Evolutionary conservation across 1,139 yeast species (phyloP).

Genomic region (Blastobotrys aristatus): DNA sequence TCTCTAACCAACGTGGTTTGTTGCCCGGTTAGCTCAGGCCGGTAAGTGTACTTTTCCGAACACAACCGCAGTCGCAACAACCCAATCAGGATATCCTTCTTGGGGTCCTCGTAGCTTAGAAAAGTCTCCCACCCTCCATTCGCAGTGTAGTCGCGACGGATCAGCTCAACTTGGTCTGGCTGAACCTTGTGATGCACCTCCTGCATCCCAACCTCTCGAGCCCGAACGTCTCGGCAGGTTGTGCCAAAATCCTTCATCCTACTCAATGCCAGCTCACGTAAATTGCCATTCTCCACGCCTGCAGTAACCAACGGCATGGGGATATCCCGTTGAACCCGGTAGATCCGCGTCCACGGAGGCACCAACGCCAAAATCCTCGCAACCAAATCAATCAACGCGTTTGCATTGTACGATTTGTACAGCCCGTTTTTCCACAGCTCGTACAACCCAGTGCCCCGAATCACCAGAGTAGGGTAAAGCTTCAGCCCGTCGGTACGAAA

Average conservation of each 20-base stretch:
- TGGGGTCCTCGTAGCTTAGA: constrained; percentile 93
- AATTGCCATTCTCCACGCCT: constrained; percentile 96
- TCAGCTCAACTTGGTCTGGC: constrained; percentile 94
- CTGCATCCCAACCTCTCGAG: constrained; percentile 97
- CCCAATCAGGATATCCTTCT: constrained; percentile 92
- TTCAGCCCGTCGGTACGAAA: constrained; percentile 96
- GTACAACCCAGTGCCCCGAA: constrained; percentile 94
- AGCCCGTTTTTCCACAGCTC: constrained; percentile 97
- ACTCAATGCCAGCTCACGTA: constrained; percentile 91
- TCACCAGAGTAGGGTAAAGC: constrained; percentile 91
- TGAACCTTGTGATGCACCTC: constrained; percentile 96
- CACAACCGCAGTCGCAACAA: constrained; percentile 83
- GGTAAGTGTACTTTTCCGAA: constrained; percentile 78
- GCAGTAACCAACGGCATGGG: constrained; percentile 99
- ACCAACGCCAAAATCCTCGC: constrained; percentile 93
- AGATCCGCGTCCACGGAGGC: constrained; percentile 99
- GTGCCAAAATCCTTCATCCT: constrained; percentile 99
- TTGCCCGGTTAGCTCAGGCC: constrained; percentile 81
- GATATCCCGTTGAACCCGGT: constrained; percentile 96
- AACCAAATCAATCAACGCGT: constrained; percentile 86
- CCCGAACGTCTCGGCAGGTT: constrained; percentile 93
- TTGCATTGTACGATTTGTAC: constrained; percentile 91
- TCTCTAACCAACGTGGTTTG: constrained; percentile 93
- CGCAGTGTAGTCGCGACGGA: constrained; percentile 93
- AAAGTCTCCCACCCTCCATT: constrained; percentile 99